These are phyloP conservation scores for Blastobotrys peoriensis DNA, from an alignment of 805 yeast species.

Conservation along the genomic window DNA sequence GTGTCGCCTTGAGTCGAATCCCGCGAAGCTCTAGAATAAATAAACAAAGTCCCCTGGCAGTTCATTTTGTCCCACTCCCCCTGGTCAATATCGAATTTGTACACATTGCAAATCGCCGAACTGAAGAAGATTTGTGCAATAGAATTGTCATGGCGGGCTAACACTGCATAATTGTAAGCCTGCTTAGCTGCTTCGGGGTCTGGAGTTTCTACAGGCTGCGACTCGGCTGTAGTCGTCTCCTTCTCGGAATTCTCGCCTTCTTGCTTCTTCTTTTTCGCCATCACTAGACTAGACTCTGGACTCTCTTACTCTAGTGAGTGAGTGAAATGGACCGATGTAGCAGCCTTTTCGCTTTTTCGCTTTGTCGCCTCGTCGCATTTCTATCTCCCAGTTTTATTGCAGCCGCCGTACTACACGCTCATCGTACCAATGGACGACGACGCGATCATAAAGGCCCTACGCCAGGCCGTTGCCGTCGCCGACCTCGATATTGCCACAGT, in stretches of 20 bases:
- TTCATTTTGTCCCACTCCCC: conserved; percentile 35
- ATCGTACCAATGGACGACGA: conserved; percentile 1
- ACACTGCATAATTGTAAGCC: conserved; percentile 29
- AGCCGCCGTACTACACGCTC: too few relatives aligned
- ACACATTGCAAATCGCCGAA: conserved; percentile 37
- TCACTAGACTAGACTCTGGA: too few relatives aligned
- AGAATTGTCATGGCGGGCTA: conserved; percentile 31
- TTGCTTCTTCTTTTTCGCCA: neutral
- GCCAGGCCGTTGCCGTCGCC: conserved; percentile 12
- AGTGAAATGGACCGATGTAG: too few relatives aligned
- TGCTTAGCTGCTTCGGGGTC: conserved; percentile 13
- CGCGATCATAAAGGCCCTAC: conserved; percentile 7
- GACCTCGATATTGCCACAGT: conserved; percentile 20
- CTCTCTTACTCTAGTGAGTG: too few relatives aligned
- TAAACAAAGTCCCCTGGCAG: conserved; percentile 35
- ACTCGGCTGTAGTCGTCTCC: neutral
- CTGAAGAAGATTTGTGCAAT: conserved; percentile 31
- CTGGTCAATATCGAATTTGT: conserved; percentile 29
- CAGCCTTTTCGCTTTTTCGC: too few relatives aligned
- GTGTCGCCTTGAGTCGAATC: conserved; percentile 12
- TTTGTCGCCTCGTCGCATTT: too few relatives aligned
- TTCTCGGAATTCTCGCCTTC: neutral
- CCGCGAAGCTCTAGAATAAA: conserved; percentile 29
- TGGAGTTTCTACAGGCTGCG: neutral
- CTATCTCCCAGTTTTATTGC: too few relatives aligned